Evolutionary conservation across 2,329 filamentous ascomycete genomes (phyloP).

Genomic region (Neofusicoccum umdonicola): DNA sequence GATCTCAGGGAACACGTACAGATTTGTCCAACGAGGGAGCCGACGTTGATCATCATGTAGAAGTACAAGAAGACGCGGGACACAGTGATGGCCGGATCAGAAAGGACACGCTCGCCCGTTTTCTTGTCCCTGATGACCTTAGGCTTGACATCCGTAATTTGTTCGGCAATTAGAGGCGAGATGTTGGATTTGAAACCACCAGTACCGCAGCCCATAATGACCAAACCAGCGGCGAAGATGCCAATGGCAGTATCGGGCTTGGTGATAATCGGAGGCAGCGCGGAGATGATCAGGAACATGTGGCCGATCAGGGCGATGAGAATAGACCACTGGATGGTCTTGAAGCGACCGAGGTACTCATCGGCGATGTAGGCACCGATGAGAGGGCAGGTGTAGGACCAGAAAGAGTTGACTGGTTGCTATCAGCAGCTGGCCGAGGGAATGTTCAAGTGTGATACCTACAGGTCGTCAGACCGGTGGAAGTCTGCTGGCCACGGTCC

Average conservation of each 20-base stretch:
- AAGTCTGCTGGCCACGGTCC: slow-evolving; percentile 37
- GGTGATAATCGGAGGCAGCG: slow-evolving; percentile 48
- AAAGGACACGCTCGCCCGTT: slow-evolving; percentile 64
- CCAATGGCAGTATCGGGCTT: slow-evolving; percentile 45
- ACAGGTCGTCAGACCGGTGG: slow-evolving; percentile 35
- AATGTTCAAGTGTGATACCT: slow-evolving; percentile 8
- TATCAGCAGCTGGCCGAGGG: background rate
- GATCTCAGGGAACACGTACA: background rate
- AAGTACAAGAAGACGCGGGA: slow-evolving; percentile 69
- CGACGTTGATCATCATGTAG: slow-evolving; percentile 69
- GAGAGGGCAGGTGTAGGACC: slow-evolving; percentile 43
- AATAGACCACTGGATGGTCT: slow-evolving; percentile 55
- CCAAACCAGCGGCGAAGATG: slow-evolving; percentile 53
- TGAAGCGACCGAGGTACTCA: slow-evolving; percentile 60
- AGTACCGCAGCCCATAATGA: slow-evolving; percentile 47
- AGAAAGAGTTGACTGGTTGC: slow-evolving; percentile 36
- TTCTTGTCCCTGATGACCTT: slow-evolving; percentile 53
- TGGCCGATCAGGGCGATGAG: slow-evolving; percentile 53
- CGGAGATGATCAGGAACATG: slow-evolving; percentile 53
- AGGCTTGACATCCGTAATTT: slow-evolving; percentile 60
- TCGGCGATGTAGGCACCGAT: slow-evolving; percentile 57
- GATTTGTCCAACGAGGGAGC: slow-evolving; percentile 57
- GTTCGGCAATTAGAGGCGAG: slow-evolving; percentile 68
- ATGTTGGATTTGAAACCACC: slow-evolving; percentile 49
- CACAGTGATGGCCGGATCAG: slow-evolving; percentile 67